A percentile compares a stretch with the other conserved stretches of the same genome.
Evolutionary conservation across 2,329 filamentous ascomycete species (phyloP).

Genomic region (Paecilomyces niveus): DNA sequence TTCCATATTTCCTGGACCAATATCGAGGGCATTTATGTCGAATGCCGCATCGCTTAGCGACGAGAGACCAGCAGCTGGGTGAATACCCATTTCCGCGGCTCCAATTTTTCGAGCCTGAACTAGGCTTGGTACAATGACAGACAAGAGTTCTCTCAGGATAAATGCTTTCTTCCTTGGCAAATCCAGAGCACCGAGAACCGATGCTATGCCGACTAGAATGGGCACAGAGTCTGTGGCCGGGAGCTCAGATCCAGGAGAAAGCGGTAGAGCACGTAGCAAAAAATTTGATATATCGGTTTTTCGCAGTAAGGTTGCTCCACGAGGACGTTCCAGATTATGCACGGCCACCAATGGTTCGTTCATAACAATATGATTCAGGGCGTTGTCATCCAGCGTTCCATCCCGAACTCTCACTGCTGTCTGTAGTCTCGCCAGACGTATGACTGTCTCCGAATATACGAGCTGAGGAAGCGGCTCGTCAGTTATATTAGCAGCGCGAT

Average conservation of each 20-base stretch:
- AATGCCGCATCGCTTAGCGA: constrained; percentile 54
- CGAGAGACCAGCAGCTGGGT: constrained; percentile 81
- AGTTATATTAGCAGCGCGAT: constrained; percentile 44
- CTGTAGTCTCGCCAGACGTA: constrained; percentile 48
- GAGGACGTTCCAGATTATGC: constrained; percentile 26
- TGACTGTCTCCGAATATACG: constrained; percentile 50
- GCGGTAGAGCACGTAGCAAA: constrained; percentile 64
- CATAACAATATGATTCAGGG: constrained; percentile 54
- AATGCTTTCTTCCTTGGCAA: constrained; percentile 86
- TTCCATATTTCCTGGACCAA: constrained; percentile 36
- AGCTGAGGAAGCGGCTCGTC: constrained; percentile 48
- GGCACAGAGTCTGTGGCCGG: constrained; percentile 69
- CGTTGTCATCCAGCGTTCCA: constrained; percentile 44
- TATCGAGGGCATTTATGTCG: constrained; percentile 36
- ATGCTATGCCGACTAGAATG: constrained; percentile 76
- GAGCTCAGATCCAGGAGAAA: constrained; percentile 52
- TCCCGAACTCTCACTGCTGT: constrained; percentile 44
- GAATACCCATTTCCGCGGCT: constrained; percentile 91
- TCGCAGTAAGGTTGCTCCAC: constrained; percentile 38
- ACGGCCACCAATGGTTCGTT: constrained; percentile 34
- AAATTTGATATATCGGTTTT: constrained; percentile 59
- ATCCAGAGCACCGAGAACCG: constrained; percentile 73
- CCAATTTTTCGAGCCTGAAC: constrained; percentile 87
- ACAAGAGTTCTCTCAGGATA: constrained; percentile 77
- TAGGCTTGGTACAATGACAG: constrained; percentile 72